These are phyloP conservation scores for Dysphania ambrosioides DNA, from an alignment of 148 eudicot genomes.

Conservation along the genomic window DNA sequence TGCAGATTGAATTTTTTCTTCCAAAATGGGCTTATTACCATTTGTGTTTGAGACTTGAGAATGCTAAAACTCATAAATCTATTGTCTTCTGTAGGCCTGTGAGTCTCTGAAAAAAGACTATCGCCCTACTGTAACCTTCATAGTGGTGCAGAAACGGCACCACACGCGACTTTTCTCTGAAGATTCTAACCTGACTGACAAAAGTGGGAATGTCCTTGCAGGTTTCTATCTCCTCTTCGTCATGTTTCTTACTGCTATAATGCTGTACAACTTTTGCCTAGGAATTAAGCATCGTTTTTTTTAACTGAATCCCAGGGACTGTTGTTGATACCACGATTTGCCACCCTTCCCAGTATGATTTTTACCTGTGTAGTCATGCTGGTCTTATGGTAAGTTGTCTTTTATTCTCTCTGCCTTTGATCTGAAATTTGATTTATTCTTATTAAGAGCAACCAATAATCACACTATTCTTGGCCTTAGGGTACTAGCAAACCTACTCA, in stretches of 20 bases:
- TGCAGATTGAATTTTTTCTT: no score
- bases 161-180: conserved; percentile 76
- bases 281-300: not conserved
- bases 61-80: no score
- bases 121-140: conserved; percentile 64
- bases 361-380: conserved; percentile 75
- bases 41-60: no score
- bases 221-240: conserved; percentile 27
- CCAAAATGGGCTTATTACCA: no score
- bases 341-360: conserved; percentile 61
- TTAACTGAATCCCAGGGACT: conserved; percentile 38
- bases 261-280: not conserved
- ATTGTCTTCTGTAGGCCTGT: conserved; percentile 52
- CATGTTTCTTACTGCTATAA: not conserved
- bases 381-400: conserved; percentile 55
- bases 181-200: conserved; percentile 42
- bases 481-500: conserved; percentile 87
- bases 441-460: not conserved
- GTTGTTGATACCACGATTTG: conserved; percentile 63
- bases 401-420: not conserved
- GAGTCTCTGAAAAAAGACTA: conserved; percentile 48
- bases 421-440: not conserved
- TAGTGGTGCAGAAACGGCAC: conserved; percentile 86
- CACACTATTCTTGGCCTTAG: conserved; percentile 20
- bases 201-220: conserved; percentile 76